Base-by-base conservation (phyloP, 2,329 filamentous ascomycete species). In the Aspergillus novoparasiticus region DNA sequence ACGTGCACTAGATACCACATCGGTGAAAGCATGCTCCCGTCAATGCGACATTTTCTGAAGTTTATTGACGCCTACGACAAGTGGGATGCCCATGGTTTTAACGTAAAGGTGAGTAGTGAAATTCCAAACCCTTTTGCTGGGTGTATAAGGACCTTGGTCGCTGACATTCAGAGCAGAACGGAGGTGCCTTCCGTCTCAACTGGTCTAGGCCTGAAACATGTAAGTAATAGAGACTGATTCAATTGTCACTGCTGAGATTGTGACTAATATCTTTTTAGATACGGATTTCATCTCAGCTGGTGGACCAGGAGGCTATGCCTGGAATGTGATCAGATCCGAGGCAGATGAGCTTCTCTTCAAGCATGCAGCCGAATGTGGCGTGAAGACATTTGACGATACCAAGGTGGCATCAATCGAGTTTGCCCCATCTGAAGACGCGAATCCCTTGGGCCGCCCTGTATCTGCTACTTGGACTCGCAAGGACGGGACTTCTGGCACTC, bases 11-110 rank as follows among this genome's bases (percentile, higher is more conserved):
- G 78, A 73, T 76, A 76, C 56, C 72, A 76, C 57, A 68, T 76
- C 53, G 73, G 74, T 19, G 74, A 76, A 58, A 76, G 72, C 60
- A 74, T 74, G 69, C 66, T 76, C 11, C 60, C 74, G 11, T 75
- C 74, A 0, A 70, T 82, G 36, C 77, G 81, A 1, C 72, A 80
- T 55, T 79, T 81, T 32, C 6, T 61, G 21, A n/a, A 39, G 4
- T 58, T 61, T n/a, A 61, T 61, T 9, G 59, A 57, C 32, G 68
- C 82, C 2, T 50, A 63, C 43, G 34, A 58, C 6, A 51, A 26
- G 11, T 64, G 61, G 2, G 36, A 58, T 34, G n/a, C 6, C 3
- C 34, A 50, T 43, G 62, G 58, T 0, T 61, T 61, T 23, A 45
- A 26, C 4, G 16, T 32, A 2, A 48, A 61, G 59, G 59, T 61